These are phyloP conservation scores for Saccharomyces hybrid DNA, from an alignment of 1,139 yeast genomes.

Conservation along the genomic window DNA sequence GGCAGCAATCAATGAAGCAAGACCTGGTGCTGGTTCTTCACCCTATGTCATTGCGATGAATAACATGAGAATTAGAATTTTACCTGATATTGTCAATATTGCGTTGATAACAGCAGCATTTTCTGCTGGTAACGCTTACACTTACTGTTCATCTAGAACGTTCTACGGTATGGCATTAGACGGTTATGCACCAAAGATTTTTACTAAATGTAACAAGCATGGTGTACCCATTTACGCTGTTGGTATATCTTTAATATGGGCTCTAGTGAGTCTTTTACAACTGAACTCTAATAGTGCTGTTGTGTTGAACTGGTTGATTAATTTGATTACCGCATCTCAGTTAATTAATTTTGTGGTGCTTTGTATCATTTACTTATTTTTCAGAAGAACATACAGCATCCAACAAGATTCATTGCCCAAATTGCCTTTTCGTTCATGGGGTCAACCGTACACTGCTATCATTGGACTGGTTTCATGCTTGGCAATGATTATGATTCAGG, in stretches of 20 bases:
- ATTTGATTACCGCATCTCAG: slow-evolving; percentile 72
- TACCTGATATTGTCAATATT: slow-evolving; percentile 60
- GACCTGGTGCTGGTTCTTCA: slow-evolving; percentile 55
- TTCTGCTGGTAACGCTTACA: slow-evolving; percentile 67
- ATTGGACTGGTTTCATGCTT: slow-evolving; percentile 42
- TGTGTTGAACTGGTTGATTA: slow-evolving; percentile 69
- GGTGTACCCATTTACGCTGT: slow-evolving; percentile 47
- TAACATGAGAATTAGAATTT: slow-evolving; percentile 42
- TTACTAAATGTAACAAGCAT: slow-evolving; percentile 42
- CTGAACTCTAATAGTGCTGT: slow-evolving; percentile 51
- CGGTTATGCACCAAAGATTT: slow-evolving; percentile 54
- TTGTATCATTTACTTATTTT: slow-evolving; percentile 55
- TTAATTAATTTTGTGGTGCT: slow-evolving; percentile 63
- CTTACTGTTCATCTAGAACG: slow-evolving; percentile 53
- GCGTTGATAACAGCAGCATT: slow-evolving; percentile 56
- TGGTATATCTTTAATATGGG: slow-evolving; percentile 41
- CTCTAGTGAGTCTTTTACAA: slow-evolving; percentile 43
- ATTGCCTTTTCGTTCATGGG: slow-evolving; percentile 50
- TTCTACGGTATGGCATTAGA: slow-evolving; percentile 56
- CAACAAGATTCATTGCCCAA: slow-evolving; percentile 50
- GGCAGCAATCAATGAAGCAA: slow-evolving; percentile 39
- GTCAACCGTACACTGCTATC: slow-evolving; percentile 52
- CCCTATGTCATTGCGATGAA: slow-evolving; percentile 61
- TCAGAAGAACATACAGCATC: slow-evolving; percentile 52
- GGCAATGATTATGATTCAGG: slow-evolving; percentile 54